Base-by-base conservation (phyloP, 768 basidiomycete species). In the Xerocomellus intermedius region DNA sequence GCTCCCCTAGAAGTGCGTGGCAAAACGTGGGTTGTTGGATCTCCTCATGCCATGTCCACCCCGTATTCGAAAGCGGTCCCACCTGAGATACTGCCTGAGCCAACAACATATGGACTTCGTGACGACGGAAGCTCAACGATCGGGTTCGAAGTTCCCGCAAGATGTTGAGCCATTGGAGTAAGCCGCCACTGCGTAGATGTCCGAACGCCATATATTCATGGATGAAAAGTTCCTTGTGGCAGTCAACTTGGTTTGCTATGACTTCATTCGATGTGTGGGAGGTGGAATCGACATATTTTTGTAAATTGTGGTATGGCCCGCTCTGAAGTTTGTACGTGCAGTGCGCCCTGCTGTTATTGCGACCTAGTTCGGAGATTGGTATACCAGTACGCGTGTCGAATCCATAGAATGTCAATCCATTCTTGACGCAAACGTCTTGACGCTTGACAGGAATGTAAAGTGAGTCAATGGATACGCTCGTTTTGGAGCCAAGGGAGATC, bases 141-240 rank as follows among this genome's bases (percentile, higher is more conserved):
- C 28, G 28, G 28, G 28, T 8, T 28, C 28, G 28, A 28, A 28
- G 28, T 8, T 28, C 28, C 28, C 28, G 28, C 28, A 28, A 28
- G 28, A 28, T 28, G 28, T 28, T 28, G 28, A 28, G 28, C 28
- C 28, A 28, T 8, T 28, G 28, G 28, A 26, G 26, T 26, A 26
- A 26, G 26, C 26, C 26, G 26, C 26, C 26, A 36, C 75, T 71
- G 10, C 82, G 77, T 30, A 82, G 60, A 44, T 69, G 65, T 13
- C 73, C 75, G 51, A 79, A 83, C 0, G 75, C 70, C n/a, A 75
- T 64, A 32, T 69, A 76, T 49, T 82, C 80, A 30, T 82, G 79
- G 2, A 78, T 56, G 17, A 54, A 70, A 19, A 82, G 64, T 6
- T 74, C 66, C 21, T 52, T 45, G 4, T 75, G 77, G 50, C 79